Evolutionary conservation across 441 rosid genomes (phyloP), one percentile per base, ranked within the genome.

Genomic region (Mallotus repandus): DNA sequence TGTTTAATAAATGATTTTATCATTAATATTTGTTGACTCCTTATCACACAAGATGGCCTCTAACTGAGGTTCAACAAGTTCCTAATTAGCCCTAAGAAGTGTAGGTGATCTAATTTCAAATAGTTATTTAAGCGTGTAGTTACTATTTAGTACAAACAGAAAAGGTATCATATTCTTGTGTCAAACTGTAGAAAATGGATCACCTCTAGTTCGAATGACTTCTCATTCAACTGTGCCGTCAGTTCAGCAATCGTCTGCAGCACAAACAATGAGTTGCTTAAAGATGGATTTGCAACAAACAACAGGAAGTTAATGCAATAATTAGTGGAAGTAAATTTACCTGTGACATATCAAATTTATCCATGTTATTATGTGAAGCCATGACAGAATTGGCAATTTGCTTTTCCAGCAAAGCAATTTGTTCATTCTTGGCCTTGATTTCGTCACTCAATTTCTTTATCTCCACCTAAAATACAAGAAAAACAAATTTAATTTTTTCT

Each of bases 201-300:
- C 72, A 95, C 99, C 99, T 96, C 97, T 46, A 96, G 97, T 83
- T 96, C 99, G 63, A 96, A 90, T 61, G 97, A 90, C 84, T 91
- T 93, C 85, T 93, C 98, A 81, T 91, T 90, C 81, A 96, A 83
- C 75, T 90, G 97, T 52, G 84, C 86, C 78, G 79, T 83, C 86
- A 96, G 79, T 76, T 90, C 97, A 73, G 93, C 89, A 73, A 96
- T 77, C 54, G 86, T 83, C 97, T 96, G 95, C 83, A 77, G 74
- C 80, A 72, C 41, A 25, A 68, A 69, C 29, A 76, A 67, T 18
- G 49, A 59, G 79, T 46, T 54, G 71, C 55, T 81, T 80, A 73
- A 77, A 65, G 74, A 70, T 74, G 62, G 61, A 49, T 38, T 65
- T 66, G 57, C 63, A 74, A 53, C 69, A 65, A 70, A 50, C 71